phyloP scores from a whole-genome alignment of 129 eudicot species.

The Flaveria sonorensis region DNA sequence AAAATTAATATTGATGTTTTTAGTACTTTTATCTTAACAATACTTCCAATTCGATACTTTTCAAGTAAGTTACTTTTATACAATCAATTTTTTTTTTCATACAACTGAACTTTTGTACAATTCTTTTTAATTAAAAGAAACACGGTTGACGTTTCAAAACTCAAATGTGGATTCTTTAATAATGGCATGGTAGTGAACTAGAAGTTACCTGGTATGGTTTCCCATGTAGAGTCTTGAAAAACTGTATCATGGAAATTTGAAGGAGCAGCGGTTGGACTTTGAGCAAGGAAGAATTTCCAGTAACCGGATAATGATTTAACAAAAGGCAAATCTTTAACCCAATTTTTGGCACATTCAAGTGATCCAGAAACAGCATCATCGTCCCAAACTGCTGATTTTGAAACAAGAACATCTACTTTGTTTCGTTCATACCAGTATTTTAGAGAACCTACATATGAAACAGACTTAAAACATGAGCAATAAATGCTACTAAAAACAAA shows the following conservation, averaged over 20 bases:
- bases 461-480: neutral
- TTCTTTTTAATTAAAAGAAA: neutral
- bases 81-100: slow-evolving; percentile 3
- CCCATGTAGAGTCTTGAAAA: slow-evolving; percentile 83
- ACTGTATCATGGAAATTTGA: slow-evolving; percentile 52
- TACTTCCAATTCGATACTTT: neutral
- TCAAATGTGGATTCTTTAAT: neutral
- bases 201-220: slow-evolving; percentile 72
- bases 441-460: slow-evolving; percentile 64
- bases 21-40: neutral
- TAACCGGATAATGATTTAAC: slow-evolving; percentile 83
- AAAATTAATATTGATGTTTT: neutral
- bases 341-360: slow-evolving; percentile 78
- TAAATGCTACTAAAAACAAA: neutral
- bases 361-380: slow-evolving; percentile 81
- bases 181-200: neutral
- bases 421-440: slow-evolving; percentile 83
- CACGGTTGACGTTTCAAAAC: neutral
- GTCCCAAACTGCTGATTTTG: slow-evolving; percentile 87
- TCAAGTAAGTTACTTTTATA: neutral
- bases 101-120: neutral
- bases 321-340: slow-evolving; percentile 86
- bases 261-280: slow-evolving; percentile 58
- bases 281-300: slow-evolving; percentile 83
- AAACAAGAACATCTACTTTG: slow-evolving; percentile 60